phyloP scores from a whole-genome alignment of 2,329 filamentous ascomycete genomes.

The Neonectria faginata region DNA sequence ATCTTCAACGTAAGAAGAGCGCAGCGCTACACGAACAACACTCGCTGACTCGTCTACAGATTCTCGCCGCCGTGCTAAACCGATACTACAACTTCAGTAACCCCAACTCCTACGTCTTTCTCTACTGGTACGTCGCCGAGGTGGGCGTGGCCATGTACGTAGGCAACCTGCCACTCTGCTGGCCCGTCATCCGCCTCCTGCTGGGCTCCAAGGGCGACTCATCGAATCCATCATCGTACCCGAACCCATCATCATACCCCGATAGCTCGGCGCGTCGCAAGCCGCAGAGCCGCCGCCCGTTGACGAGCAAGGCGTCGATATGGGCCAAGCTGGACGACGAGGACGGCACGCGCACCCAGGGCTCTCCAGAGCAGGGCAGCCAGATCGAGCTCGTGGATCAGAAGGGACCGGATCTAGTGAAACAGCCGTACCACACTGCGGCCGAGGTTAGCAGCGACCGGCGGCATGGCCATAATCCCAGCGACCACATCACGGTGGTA shows the following conservation, averaged over 20 bases:
- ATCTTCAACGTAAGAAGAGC: constrained; percentile 54
- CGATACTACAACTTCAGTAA: constrained; percentile 71
- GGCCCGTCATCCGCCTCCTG: constrained; percentile 64
- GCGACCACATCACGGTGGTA: constrained; percentile 45
- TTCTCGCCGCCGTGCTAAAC: constrained; percentile 69
- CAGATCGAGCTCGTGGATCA: constrained; percentile 47
- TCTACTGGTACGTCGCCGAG: constrained; percentile 71
- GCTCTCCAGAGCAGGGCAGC: constrained; percentile 40
- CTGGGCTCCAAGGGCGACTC: constrained; percentile 41
- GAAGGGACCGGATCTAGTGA: constrained; percentile 28
- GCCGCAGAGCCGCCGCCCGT: constrained; percentile 18
- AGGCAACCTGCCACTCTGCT: constrained; percentile 70
- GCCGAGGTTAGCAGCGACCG: constrained; percentile 23
- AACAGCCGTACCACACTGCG: constrained; percentile 26
- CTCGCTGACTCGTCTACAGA: constrained; percentile 49
- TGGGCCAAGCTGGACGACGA: constrained; percentile 50
- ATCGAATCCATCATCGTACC: constrained; percentile 39
- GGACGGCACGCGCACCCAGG: constrained; percentile 29
- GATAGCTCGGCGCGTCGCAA: constrained; percentile 38
- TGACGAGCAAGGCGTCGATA: constrained; percentile 40
- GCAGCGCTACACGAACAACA: neutral
- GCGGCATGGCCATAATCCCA: constrained; percentile 2
- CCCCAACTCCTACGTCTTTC: constrained; percentile 67
- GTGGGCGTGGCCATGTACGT: constrained; percentile 70
- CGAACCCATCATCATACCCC: constrained; percentile 34